Conservation (phyloP, 148 eudicot species). For the Rhododendron molle region DNA sequence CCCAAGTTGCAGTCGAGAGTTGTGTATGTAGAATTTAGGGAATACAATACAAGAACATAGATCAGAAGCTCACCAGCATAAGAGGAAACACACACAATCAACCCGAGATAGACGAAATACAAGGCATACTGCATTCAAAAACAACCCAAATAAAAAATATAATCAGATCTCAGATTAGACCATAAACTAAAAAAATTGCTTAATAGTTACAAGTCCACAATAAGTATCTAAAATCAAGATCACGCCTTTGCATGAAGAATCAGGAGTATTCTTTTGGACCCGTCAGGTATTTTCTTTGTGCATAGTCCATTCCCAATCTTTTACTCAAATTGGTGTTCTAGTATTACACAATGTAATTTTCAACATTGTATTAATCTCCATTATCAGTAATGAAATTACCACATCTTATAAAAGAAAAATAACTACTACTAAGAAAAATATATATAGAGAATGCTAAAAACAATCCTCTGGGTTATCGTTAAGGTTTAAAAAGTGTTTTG, state of each 20-base stretch:
- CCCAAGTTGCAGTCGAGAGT: too few species aligned
- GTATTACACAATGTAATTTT: too few species aligned
- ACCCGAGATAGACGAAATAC: conserved; percentile 92
- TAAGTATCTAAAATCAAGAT: not conserved
- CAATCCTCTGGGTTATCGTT: too few species aligned
- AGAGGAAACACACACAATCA: conserved; percentile 86
- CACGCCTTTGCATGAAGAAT: not conserved
- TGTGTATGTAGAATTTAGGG: not conserved
- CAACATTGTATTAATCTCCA: not conserved
- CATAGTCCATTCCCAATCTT: too few species aligned
- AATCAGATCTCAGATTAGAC: conserved; percentile 30
- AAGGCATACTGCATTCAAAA: conserved; percentile 73
- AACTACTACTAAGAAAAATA: too few species aligned
- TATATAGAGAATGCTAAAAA: too few species aligned
- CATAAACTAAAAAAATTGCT: not conserved
- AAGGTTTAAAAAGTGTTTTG: too few species aligned
- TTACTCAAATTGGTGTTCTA: too few species aligned
- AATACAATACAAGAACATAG: not conserved
- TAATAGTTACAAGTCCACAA: too few species aligned
- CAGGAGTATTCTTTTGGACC: not conserved
- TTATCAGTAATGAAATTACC: too few species aligned
- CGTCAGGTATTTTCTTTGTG: too few species aligned
- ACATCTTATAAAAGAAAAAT: too few species aligned
- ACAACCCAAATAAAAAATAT: not conserved
- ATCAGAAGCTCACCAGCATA: conserved; percentile 64